These are phyloP conservation scores for Paecilomyces variotii DNA, from an alignment of 2,329 filamentous ascomycete species.

Conservation along the genomic window DNA sequence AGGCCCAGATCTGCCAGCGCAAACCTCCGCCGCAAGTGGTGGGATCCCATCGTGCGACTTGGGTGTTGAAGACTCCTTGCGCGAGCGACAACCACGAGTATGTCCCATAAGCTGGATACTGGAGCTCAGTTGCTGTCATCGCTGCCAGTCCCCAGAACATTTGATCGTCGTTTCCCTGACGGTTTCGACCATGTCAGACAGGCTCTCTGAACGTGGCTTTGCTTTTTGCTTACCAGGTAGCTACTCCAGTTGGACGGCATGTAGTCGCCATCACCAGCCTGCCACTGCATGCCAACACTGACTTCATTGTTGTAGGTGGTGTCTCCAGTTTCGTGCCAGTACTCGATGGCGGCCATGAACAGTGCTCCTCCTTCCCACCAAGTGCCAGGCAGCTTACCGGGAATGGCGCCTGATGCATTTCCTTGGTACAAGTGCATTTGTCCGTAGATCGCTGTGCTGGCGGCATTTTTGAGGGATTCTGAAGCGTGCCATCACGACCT, in stretches of 20 bases:
- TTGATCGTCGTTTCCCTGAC: slow-evolving; percentile 47
- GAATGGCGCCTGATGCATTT: slow-evolving; percentile 29
- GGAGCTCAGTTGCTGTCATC: slow-evolving; percentile 69
- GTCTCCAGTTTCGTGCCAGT: slow-evolving; percentile 77
- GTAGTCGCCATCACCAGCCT: slow-evolving; percentile 67
- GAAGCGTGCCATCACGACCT: neutral
- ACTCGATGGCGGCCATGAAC: slow-evolving; percentile 64
- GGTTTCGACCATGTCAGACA: neutral
- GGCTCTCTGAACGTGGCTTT: neutral
- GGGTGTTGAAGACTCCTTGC: slow-evolving; percentile 74
- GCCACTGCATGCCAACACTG: slow-evolving; percentile 61
- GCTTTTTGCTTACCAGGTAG: slow-evolving; percentile 19
- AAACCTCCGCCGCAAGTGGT: slow-evolving; percentile 63
- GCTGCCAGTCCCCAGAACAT: slow-evolving; percentile 81
- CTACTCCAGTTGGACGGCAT: slow-evolving; percentile 56
- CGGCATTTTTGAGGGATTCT: slow-evolving; percentile 25
- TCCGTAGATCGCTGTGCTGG: slow-evolving; percentile 27
- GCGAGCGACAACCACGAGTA: slow-evolving; percentile 70
- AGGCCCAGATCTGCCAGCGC: slow-evolving; percentile 77
- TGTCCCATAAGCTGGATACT: slow-evolving; percentile 60
- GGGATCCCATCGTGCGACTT: slow-evolving; percentile 62
- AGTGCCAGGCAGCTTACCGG: slow-evolving; percentile 31
- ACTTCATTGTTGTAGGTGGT: slow-evolving; percentile 61
- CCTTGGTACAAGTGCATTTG: slow-evolving; percentile 32
- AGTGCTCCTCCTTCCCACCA: slow-evolving; percentile 68